phyloP scores from a whole-genome alignment of 2,329 filamentous ascomycete genomes.

The Pochonia chlamydosporia region DNA sequence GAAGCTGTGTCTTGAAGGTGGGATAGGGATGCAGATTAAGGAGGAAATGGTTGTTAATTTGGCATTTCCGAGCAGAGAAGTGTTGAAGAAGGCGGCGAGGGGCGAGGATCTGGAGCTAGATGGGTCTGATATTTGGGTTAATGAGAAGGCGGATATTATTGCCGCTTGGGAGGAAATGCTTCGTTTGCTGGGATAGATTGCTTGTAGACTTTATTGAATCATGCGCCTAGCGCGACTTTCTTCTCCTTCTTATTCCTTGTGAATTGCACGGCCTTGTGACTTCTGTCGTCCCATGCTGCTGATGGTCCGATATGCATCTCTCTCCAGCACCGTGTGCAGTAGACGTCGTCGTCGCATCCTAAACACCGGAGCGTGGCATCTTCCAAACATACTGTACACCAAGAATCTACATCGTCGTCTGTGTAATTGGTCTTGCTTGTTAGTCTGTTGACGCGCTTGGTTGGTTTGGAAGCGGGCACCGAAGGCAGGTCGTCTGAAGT shows the following conservation, averaged over 20 bases:
- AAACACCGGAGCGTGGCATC: slow-evolving; percentile 68
- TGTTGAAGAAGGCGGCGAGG: too few relatives aligned
- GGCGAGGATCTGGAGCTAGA: too few relatives aligned
- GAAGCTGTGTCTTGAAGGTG: too few relatives aligned
- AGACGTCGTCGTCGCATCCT: slow-evolving; percentile 67
- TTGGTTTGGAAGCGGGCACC: slow-evolving; percentile 44
- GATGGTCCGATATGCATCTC: slow-evolving; percentile 70
- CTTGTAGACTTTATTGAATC: too few relatives aligned
- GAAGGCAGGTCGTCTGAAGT: slow-evolving; percentile 35
- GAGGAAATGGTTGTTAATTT: too few relatives aligned
- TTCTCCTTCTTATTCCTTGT: slow-evolving; percentile 28
- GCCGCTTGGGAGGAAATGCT: too few relatives aligned
- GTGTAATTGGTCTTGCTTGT: slow-evolving; percentile 41
- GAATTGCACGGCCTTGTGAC: slow-evolving; percentile 62
- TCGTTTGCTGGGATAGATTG: too few relatives aligned
- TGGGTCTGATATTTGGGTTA: too few relatives aligned
- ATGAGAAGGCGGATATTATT: too few relatives aligned
- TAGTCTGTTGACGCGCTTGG: slow-evolving; percentile 31
- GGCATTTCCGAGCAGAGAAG: too few relatives aligned
- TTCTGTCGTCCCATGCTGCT: slow-evolving; percentile 64
- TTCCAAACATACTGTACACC: slow-evolving; percentile 79
- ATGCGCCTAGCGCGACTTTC: slow-evolving; percentile 31
- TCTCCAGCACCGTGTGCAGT: slow-evolving; percentile 73
- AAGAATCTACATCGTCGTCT: slow-evolving; percentile 67
- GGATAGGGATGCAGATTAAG: too few relatives aligned